Percentiles rank a stretch among this genome's conserved stretches.
Conservation (phyloP, 176 grass and related monocot species). For the Aechmea fasciata region DNA sequence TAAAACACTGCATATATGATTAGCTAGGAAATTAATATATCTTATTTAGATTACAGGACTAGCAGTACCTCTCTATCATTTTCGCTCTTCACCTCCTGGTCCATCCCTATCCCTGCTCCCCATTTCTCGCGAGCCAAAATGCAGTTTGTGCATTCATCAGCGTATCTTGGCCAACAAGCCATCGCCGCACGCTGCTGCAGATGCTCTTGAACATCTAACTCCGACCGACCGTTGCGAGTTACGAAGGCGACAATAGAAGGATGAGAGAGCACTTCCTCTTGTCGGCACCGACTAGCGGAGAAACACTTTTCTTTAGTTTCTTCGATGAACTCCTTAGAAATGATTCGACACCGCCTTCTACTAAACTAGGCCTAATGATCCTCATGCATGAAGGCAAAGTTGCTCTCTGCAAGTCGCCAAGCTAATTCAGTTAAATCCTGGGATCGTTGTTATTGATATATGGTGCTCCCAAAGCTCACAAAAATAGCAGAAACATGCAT, state of each 20-base stretch:
- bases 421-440: slow-evolving; percentile 42
- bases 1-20: too few relatives aligned
- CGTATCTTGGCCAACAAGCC: slow-evolving; percentile 41
- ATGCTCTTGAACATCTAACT: slow-evolving; percentile 37
- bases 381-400: slow-evolving; percentile 27
- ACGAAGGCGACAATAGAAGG: slow-evolving; percentile 32
- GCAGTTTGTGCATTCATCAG: slow-evolving; percentile 45
- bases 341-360: slow-evolving; percentile 24
- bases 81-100: slow-evolving; percentile 31
- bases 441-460: slow-evolving; percentile 30
- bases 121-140: slow-evolving; percentile 32
- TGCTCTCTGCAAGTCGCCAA: slow-evolving; percentile 39
- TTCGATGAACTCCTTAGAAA: slow-evolving; percentile 33
- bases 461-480: slow-evolving; percentile 46
- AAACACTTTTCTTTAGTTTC: background rate
- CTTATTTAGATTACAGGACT: too few relatives aligned
- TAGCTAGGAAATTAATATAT: too few relatives aligned
- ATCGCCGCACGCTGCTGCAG: slow-evolving; percentile 26
- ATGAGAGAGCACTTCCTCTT: slow-evolving; percentile 39
- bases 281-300: slow-evolving; percentile 39
- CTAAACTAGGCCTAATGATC: slow-evolving; percentile 38
- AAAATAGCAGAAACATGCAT: slow-evolving; percentile 29
- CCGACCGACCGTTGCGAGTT: slow-evolving; percentile 39
- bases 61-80: slow-evolving; percentile 21
- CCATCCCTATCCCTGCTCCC: slow-evolving; percentile 38